phyloP scores from a whole-genome alignment of 495 filamentous ascomycete genomes.

The Neurospora sp. region DNA sequence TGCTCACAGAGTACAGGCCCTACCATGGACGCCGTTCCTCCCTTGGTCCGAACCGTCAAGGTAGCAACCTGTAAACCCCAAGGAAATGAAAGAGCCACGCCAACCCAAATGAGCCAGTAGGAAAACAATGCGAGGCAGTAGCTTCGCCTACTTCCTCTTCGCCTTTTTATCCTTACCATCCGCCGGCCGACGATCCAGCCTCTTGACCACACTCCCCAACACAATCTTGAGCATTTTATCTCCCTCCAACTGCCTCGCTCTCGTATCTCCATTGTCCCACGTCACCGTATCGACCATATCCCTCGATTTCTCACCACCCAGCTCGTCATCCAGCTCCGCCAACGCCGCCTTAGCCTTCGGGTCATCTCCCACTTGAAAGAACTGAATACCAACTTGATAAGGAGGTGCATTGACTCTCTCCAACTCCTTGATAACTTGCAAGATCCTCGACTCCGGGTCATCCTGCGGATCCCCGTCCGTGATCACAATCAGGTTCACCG shows the following conservation, averaged over 20 bases:
- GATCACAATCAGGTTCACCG: constrained; percentile 87
- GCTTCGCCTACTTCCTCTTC: background rate
- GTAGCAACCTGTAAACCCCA: background rate
- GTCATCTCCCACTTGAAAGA: constrained; percentile 90
- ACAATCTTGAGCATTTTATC: constrained; percentile 78
- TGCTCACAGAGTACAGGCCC: background rate
- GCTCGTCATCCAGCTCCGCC: constrained; percentile 67
- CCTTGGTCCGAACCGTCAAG: background rate
- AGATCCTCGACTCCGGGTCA: constrained; percentile 56
- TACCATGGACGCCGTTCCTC: background rate
- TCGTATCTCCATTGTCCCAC: constrained; percentile 41
- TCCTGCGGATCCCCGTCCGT: constrained; percentile 86
- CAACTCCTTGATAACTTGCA: constrained; percentile 55
- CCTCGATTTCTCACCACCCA: constrained; percentile 50
- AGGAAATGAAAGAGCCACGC: background rate
- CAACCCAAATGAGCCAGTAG: background rate
- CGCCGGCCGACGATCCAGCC: constrained; percentile 40
- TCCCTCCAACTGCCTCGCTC: constrained; percentile 26
- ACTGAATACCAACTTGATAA: constrained; percentile 90
- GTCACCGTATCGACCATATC: constrained; percentile 95
- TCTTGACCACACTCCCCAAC: constrained; percentile 60
- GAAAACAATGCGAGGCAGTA: background rate
- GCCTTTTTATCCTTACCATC: constrained; percentile 1
- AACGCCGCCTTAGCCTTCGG: constrained; percentile 51
- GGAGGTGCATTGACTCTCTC: constrained; percentile 63